A percentile compares a stretch with the other conserved stretches of the same genome.
phyloP scores from a whole-genome alignment of 73 alveolate species.

The Stentor roeselii region DNA sequence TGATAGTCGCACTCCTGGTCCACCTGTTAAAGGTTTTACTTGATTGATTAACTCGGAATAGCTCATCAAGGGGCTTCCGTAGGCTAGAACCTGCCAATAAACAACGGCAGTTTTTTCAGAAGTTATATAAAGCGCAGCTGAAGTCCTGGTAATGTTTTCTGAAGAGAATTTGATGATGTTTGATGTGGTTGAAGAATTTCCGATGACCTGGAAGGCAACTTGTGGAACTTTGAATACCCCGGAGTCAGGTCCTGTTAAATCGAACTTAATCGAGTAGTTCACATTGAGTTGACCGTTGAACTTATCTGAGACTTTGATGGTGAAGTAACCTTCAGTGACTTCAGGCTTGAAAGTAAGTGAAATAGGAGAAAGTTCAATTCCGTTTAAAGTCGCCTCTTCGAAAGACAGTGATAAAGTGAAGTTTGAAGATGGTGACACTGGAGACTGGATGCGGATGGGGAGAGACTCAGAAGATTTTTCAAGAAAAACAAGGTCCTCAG shows the following conservation, averaged over 20 bases:
- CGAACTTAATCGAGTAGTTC: not conserved
- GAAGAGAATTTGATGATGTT: too few species aligned
- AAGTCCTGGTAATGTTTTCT: not conserved
- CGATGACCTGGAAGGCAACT: not conserved
- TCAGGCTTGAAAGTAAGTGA: not conserved
- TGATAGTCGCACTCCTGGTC: not conserved
- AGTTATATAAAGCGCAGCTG: not conserved
- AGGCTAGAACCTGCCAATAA: not conserved
- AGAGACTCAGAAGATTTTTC: not conserved
- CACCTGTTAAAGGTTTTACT: not conserved
- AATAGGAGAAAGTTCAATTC: not conserved
- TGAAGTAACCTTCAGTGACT: not conserved
- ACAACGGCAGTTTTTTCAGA: not conserved
- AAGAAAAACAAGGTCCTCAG: not conserved
- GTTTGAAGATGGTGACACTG: not conserved
- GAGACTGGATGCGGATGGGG: not conserved
- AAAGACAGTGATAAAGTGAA: not conserved
- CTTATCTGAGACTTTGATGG: not conserved
- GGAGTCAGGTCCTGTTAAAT: not conserved
- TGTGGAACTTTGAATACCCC: not conserved
- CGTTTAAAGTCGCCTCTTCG: conserved; percentile 2
- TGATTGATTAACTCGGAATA: not conserved
- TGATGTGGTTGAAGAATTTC: not conserved
- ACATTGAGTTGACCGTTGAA: not conserved
- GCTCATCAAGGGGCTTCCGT: not conserved